Percentiles rank a stretch among this genome's conserved stretches.
These are phyloP conservation scores for Phytopythium mirpurense DNA, from an alignment of 352 stramenopile species.

Conservation along the genomic window DNA sequence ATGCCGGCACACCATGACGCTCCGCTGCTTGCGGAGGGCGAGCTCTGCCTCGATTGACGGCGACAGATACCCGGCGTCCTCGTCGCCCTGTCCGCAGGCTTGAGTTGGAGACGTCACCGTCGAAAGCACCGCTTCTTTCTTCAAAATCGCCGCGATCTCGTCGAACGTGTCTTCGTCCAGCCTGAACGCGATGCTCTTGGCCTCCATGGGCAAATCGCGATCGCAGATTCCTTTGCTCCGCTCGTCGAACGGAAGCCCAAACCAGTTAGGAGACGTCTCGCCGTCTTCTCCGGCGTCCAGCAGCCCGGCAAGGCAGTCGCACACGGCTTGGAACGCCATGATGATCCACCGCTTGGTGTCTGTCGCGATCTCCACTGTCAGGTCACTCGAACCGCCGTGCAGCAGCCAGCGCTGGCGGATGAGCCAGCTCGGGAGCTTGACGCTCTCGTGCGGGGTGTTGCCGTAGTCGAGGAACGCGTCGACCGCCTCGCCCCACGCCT, in stretches of 20 bases:
- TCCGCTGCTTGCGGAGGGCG: background rate
- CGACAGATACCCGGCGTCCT: background rate
- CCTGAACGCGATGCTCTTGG: conserved; percentile 26
- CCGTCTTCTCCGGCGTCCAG: conserved; percentile 14
- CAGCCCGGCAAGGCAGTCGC: conserved; percentile 18
- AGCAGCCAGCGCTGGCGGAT: conserved; percentile 32
- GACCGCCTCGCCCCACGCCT: conserved; percentile 27
- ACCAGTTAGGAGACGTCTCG: conserved; percentile 17
- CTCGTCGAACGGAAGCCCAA: conserved; percentile 22
- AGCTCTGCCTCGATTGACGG: background rate
- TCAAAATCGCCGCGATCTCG: conserved; percentile 21
- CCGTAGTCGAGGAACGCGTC: conserved; percentile 28
- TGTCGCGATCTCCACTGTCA: conserved; percentile 27
- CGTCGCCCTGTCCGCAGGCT: background rate
- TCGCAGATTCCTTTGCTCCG: conserved; percentile 23
- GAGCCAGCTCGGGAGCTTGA: conserved; percentile 38
- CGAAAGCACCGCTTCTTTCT: conserved; percentile 28
- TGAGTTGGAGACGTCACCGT: conserved; percentile 7
- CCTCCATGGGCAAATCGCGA: conserved; percentile 25
- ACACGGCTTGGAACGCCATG: conserved; percentile 32
- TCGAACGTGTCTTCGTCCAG: conserved; percentile 21
- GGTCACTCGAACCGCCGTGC: conserved; percentile 19
- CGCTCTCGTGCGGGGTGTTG: conserved; percentile 23
- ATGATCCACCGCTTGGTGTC: conserved; percentile 32
- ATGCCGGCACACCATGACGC: background rate